A percentile compares a stretch with the other conserved stretches of the same genome.
phyloP scores from a whole-genome alignment of 2,329 filamentous ascomycete species.

The Curvularia lunata region DNA sequence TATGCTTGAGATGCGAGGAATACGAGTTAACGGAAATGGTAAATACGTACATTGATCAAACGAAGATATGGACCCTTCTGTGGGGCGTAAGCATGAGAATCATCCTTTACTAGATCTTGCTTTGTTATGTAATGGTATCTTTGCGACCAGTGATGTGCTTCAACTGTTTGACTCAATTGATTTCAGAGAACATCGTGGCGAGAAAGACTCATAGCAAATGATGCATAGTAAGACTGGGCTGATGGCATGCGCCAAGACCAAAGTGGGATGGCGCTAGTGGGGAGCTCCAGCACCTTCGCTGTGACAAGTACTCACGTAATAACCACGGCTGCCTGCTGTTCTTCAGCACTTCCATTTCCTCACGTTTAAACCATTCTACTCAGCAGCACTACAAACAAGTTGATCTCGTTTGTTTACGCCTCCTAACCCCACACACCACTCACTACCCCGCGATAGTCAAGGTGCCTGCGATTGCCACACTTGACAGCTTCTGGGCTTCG shows the following conservation, averaged over 20 bases:
- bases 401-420: slow-evolving; percentile 9
- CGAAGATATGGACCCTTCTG: background rate
- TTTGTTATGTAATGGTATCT: no score
- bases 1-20: background rate
- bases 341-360: slow-evolving; percentile 4
- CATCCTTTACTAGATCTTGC: no score
- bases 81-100: background rate
- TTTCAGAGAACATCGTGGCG: background rate
- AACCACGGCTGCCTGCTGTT: slow-evolving; percentile 21
- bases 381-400: slow-evolving; percentile 10
- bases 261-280: slow-evolving; percentile 22
- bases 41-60: background rate
- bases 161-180: no score
- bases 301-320: slow-evolving; percentile 25
- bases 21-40: background rate
- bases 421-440: background rate
- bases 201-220: background rate
- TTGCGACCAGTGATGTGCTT: no score
- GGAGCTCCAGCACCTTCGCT: slow-evolving; percentile 33
- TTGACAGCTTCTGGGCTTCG: slow-evolving; percentile 32
- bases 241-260: slow-evolving; percentile 22
- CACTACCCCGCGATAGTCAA: slow-evolving; percentile 24
- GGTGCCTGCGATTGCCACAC: slow-evolving; percentile 25
- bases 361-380: slow-evolving; percentile 8
- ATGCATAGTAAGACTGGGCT: background rate